Conservation (phyloP, 768 basidiomycete genomes). For the Lentinus tigrinus region DNA sequence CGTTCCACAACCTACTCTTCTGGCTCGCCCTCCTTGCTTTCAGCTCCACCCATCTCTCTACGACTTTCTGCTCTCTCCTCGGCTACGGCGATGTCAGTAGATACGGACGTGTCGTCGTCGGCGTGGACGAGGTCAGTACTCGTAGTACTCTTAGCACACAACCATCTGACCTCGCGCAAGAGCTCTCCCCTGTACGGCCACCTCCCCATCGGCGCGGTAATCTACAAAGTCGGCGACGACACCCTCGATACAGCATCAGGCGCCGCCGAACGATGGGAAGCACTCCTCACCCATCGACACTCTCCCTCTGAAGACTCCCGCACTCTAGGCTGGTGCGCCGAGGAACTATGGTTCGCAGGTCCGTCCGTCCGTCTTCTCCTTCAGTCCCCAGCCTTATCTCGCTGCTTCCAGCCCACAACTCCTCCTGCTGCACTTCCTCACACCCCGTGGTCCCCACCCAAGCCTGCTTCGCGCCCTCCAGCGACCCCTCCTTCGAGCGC, state of each 20-base stretch:
- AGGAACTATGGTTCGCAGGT: conserved; percentile 32
- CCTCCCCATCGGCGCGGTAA: conserved; percentile 54
- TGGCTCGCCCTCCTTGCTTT: conserved; percentile 46
- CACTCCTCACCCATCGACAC: conserved; percentile 35
- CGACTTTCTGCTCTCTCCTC: conserved; percentile 18
- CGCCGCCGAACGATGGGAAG: conserved; percentile 43
- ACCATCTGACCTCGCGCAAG: conserved; percentile 32
- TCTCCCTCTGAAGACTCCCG: background rate
- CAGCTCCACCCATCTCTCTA: conserved; percentile 27
- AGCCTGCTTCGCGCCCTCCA: conserved; percentile 45
- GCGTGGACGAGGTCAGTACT: conserved; percentile 50
- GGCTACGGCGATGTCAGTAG: conserved; percentile 55
- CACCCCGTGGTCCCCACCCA: conserved; percentile 10
- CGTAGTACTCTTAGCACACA: background rate
- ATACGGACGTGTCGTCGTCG: conserved; percentile 54
- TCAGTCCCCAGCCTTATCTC: background rate
- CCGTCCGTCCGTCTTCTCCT: background rate
- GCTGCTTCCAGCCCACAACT: conserved; percentile 25
- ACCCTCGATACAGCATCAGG: conserved; percentile 34
- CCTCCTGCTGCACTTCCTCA: conserved; percentile 21
- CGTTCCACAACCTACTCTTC: conserved; percentile 73
- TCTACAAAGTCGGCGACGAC: conserved; percentile 67
- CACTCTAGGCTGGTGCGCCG: conserved; percentile 63
- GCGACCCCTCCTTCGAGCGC: conserved; percentile 27
- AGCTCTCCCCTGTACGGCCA: conserved; percentile 60